These are phyloP conservation scores for Metarhizium humberi DNA, from an alignment of 2,329 filamentous ascomycete species.

Conservation along the genomic window DNA sequence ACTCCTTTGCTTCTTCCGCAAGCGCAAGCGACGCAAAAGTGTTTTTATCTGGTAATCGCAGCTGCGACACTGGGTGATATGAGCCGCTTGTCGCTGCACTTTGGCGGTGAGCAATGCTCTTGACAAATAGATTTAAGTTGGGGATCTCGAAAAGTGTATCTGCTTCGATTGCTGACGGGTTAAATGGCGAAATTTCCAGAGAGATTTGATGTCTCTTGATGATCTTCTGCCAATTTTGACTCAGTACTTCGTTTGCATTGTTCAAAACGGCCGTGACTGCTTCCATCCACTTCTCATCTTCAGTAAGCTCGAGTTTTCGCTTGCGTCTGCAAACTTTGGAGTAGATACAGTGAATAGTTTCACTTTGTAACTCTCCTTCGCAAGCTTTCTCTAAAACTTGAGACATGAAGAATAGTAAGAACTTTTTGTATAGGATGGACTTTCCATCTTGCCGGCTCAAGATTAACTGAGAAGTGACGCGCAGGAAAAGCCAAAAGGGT, in stretches of 20 bases:
- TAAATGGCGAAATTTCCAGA: background rate
- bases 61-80: background rate
- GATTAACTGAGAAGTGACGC: conserved; percentile 5
- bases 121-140: background rate
- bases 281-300: conserved; percentile 5
- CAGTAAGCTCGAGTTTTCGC: conserved; percentile 24
- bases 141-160: background rate
- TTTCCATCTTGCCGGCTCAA: background rate
- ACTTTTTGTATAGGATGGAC: conserved; percentile 37
- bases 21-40: too few relatives aligned
- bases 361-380: conserved; percentile 8
- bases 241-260: background rate
- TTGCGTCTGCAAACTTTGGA: conserved; percentile 34
- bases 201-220: background rate
- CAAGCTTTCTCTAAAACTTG: conserved; percentile 21
- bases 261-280: conserved; percentile 2
- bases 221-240: background rate
- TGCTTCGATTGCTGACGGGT: background rate
- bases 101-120: background rate
- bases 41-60: background rate
- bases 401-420: conserved; percentile 37
- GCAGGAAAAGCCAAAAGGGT: conserved; percentile 8
- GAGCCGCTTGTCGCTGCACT: background rate
- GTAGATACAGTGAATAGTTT: conserved; percentile 28
- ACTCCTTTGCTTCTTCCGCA: background rate